Base-by-base conservation (phyloP, 768 basidiomycete genomes). In the Panus rudis region DNA sequence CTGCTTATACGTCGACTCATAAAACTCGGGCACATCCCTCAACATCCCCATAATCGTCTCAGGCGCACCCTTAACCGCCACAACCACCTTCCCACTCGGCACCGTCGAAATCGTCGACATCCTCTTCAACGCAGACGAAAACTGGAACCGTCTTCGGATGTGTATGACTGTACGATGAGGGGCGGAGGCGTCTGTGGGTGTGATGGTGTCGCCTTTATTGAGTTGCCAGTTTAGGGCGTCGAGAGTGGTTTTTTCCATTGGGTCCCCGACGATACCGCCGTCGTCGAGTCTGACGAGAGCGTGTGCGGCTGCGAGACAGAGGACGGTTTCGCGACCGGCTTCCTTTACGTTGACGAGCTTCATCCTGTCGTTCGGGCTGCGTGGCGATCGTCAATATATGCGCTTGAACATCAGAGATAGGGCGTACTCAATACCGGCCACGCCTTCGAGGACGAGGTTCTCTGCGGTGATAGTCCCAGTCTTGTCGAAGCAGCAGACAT, bases 401-500 rank as follows among this genome's bases (percentile, higher is more conserved):
- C n/a, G n/a, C n/a, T n/a, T n/a, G n/a, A n/a, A n/a, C n/a, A n/a
- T n/a, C n/a, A n/a, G n/a, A n/a, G n/a, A n/a, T n/a, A n/a, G n/a
- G n/a, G n/a, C n/a, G n/a, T 56, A 97, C 93, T 91, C 76, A 34
- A 96, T 73, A 41, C 93, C 96, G 21, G 77, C 89, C 31, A 99
- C 76, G 42, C 96, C 96, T 59, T 99, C 93, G 1, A 98, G 73
- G 6, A 97, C 92, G 11, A 98, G 67, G 60, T 92, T 84, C 61
- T 97, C 93, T 0, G 91, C 91, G 0, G 96, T 99, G 52, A 99
- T 97, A 0, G 96, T 98, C 19, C 94, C 96, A 0, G 96, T 99
- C 73, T 99, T 99, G 66, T 99, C 96, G 54, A 99, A 98, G 64
- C 96, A 98, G 64, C 96, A 99, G 13, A 98, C 85, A 53, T 99